Conservation (phyloP, 257 asterid genomes). For the Prunella vulgaris region DNA sequence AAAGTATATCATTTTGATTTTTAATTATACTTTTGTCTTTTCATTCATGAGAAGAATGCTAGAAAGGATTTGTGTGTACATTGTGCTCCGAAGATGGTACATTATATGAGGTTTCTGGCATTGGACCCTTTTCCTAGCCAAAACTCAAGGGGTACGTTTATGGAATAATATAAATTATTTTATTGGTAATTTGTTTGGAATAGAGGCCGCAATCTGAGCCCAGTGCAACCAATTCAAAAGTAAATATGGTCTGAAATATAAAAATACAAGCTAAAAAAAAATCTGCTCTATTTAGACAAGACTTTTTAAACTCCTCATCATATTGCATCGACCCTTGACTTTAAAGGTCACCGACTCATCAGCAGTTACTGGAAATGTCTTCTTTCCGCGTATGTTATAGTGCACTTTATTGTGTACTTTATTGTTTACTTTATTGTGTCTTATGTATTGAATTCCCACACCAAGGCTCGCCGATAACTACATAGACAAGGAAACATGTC, state of each 20-base stretch:
- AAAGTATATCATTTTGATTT: neutral
- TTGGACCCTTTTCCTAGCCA: neutral
- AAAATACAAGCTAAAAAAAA: too few relatives aligned
- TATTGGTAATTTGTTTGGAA: neutral
- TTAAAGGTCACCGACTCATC: constrained; percentile 47
- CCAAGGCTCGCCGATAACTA: constrained; percentile 59
- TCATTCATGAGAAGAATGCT: neutral
- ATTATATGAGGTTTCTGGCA: neutral
- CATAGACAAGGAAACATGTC: constrained; percentile 19
- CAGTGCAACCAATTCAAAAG: too few relatives aligned
- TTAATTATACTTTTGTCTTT: neutral
- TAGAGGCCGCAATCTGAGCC: too few relatives aligned
- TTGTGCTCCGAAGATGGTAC: constrained; percentile 3
- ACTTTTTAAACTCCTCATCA: constrained; percentile 65
- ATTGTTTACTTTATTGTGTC: constrained; percentile 46
- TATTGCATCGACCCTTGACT: constrained; percentile 58
- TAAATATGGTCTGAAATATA: too few relatives aligned
- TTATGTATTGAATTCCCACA: constrained; percentile 56
- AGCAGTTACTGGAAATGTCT: constrained; percentile 55
- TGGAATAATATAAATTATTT: neutral
- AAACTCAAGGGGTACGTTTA: neutral
- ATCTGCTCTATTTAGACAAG: too few relatives aligned
- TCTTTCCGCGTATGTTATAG: constrained; percentile 58
- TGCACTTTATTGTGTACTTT: constrained; percentile 48
- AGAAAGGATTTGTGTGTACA: constrained; percentile 9